Conservation (phyloP, 768 basidiomycete species). For the Leccinum sublutescens region DNA sequence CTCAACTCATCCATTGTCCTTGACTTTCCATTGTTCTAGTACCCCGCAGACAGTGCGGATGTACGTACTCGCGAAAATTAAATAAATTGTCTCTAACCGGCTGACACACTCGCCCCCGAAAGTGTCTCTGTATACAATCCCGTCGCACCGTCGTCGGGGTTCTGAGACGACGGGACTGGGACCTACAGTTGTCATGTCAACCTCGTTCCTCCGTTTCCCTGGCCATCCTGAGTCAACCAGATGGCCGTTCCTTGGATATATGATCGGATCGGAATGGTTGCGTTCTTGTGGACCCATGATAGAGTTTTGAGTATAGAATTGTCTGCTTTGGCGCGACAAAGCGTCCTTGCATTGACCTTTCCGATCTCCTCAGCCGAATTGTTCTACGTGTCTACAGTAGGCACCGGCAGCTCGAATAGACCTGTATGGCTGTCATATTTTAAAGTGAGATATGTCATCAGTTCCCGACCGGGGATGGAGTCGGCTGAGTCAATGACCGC, state of each 20-base stretch:
- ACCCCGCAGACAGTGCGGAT: not conserved
- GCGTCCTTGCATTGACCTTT: not conserved
- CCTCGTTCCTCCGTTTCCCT: not conserved
- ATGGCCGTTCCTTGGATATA: not conserved
- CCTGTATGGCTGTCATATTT: not conserved
- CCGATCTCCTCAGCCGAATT: not conserved
- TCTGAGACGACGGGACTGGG: not conserved
- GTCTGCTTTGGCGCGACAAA: not conserved
- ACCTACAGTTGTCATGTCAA: not conserved
- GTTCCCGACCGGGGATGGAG: not conserved
- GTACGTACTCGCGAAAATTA: conserved; percentile 13
- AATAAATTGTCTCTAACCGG: not conserved
- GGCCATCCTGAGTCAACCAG: not conserved
- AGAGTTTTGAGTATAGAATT: not conserved
- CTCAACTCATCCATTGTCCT: conserved; percentile 20
- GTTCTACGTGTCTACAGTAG: not conserved
- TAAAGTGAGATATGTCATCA: not conserved
- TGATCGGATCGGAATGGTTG: not conserved
- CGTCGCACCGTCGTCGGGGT: not conserved
- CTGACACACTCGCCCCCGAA: not conserved
- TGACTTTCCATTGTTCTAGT: conserved; percentile 13
- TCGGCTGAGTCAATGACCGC: not conserved
- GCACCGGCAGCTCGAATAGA: not conserved
- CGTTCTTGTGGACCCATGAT: not conserved
- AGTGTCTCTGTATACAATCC: not conserved